These are phyloP conservation scores for Fusarium mangiferae DNA, from an alignment of 2,329 filamentous ascomycete genomes.

Conservation along the genomic window DNA sequence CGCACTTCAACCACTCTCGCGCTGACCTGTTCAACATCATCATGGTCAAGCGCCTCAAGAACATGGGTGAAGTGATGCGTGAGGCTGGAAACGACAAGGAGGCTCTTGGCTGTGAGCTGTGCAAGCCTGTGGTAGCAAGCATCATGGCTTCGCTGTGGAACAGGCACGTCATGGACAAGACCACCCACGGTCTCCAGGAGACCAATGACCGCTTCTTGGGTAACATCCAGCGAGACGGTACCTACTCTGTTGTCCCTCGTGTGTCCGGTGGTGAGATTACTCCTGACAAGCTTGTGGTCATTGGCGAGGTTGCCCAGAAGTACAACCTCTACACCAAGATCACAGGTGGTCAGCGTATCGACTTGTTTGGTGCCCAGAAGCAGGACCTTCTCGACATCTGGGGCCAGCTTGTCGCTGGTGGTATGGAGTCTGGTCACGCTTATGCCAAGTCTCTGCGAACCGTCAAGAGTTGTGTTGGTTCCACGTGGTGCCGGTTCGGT, in stretches of 20 bases:
- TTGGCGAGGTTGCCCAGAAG: slow-evolving; percentile 85
- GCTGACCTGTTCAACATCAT: slow-evolving; percentile 92
- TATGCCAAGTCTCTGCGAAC: slow-evolving; percentile 91
- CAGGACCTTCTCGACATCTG: slow-evolving; percentile 87
- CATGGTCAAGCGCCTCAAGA: slow-evolving; percentile 80
- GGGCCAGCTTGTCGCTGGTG: slow-evolving; percentile 81
- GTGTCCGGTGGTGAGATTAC: slow-evolving; percentile 89
- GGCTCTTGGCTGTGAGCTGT: slow-evolving; percentile 85
- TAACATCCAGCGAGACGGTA: slow-evolving; percentile 92
- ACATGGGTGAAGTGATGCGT: slow-evolving; percentile 80
- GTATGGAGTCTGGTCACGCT: slow-evolving; percentile 90
- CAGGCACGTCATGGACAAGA: slow-evolving; percentile 79
- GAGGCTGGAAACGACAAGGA: slow-evolving; percentile 76
- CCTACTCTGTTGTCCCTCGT: slow-evolving; percentile 87
- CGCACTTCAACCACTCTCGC: slow-evolving; percentile 84
- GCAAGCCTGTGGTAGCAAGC: slow-evolving; percentile 83
- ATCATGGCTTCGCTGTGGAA: slow-evolving; percentile 88
- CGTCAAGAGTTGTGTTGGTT: slow-evolving; percentile 92
- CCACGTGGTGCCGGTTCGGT: slow-evolving; percentile 90
- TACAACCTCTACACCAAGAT: slow-evolving; percentile 91
- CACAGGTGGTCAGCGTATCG: slow-evolving; percentile 90
- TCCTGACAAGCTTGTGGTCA: slow-evolving; percentile 83
- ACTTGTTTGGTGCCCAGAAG: slow-evolving; percentile 92
- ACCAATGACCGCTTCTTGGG: slow-evolving; percentile 90
- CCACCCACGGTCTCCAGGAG: slow-evolving; percentile 81